phyloP scores from a whole-genome alignment of 805 yeast genomes.

The Candida glaebosa region DNA sequence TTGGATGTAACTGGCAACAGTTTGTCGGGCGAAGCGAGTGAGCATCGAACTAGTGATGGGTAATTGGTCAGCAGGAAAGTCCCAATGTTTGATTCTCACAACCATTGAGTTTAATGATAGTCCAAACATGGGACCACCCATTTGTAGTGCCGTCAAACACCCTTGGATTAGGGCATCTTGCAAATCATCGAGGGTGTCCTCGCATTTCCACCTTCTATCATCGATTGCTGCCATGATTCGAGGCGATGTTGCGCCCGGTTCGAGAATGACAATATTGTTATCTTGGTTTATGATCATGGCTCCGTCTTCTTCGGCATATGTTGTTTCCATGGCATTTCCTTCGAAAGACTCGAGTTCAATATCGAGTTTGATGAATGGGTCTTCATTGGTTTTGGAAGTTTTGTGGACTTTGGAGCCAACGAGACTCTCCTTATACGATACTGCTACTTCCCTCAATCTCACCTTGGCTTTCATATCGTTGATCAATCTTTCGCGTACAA shows the following conservation, averaged over 20 bases:
- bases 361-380: constrained; percentile 20
- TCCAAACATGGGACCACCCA: constrained; percentile 62
- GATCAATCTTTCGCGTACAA: constrained; percentile 74
- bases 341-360: constrained; percentile 35
- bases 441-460: constrained; percentile 78
- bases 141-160: constrained; percentile 55
- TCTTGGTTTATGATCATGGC: constrained; percentile 40
- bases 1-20: constrained; percentile 21
- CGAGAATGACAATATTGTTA: constrained; percentile 46
- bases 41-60: constrained; percentile 35
- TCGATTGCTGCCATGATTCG: constrained; percentile 18
- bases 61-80: constrained; percentile 50
- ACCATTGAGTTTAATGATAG: constrained; percentile 59
- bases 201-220: constrained; percentile 50
- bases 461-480: constrained; percentile 80
- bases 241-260: constrained; percentile 23
- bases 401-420: constrained; percentile 7
- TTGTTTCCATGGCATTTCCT: constrained; percentile 29
- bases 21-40: constrained; percentile 43
- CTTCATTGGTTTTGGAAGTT: constrained; percentile 17
- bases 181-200: constrained; percentile 43
- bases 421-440: constrained; percentile 79
- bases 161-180: constrained; percentile 58
- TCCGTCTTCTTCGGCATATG: constrained; percentile 37
- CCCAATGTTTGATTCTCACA: constrained; percentile 51